phyloP scores from a whole-genome alignment of 2,329 filamentous ascomycete genomes.

The Sclerotinia borealis region DNA sequence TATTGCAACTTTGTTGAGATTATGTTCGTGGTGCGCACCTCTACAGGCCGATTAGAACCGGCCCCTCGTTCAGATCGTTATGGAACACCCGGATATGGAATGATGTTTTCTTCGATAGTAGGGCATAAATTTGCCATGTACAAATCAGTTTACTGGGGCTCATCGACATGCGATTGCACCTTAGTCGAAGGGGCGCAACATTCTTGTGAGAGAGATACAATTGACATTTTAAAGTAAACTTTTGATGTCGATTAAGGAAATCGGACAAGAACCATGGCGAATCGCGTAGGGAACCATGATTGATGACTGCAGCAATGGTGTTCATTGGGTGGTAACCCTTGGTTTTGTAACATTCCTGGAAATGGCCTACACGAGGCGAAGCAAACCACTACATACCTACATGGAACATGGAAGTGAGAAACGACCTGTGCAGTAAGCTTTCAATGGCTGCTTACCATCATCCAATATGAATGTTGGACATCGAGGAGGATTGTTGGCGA shows the following conservation, averaged over 20 bases:
- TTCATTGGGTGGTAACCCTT: background rate
- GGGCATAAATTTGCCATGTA: background rate
- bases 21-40: background rate
- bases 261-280: background rate
- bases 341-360: conserved; percentile 1
- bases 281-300: conserved; percentile 1
- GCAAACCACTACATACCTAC: background rate
- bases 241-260: background rate
- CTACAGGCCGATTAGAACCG: background rate
- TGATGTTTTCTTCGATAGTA: background rate
- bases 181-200: background rate
- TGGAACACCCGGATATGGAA: background rate
- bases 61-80: background rate
- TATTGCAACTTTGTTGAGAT: background rate
- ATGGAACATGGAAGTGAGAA: background rate
- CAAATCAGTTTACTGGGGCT: background rate
- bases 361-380: background rate
- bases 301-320: background rate
- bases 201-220: background rate
- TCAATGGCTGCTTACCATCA: background rate
- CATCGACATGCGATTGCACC: background rate
- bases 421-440: background rate
- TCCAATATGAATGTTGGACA: background rate
- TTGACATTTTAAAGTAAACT: background rate
- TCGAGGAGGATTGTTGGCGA: background rate